Conservation (phyloP, 2,329 filamentous ascomycete species). For the Aspergillus texensis region DNA sequence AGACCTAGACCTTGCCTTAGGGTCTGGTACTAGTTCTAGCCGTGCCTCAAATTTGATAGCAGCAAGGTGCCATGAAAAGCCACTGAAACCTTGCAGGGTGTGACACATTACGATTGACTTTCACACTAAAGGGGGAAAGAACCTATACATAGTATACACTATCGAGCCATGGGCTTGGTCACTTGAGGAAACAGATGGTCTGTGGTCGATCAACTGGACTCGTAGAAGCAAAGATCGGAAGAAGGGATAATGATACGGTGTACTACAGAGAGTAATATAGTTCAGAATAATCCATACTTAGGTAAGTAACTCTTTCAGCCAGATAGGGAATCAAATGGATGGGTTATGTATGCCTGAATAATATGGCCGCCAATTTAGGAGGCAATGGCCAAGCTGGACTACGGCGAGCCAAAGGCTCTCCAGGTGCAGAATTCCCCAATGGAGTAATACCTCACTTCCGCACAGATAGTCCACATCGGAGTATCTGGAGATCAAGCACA, state of each 20-base stretch:
- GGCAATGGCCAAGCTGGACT: neutral
- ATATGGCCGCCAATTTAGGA: neutral
- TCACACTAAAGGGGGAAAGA: neutral
- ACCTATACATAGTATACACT: neutral
- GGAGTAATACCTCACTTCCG: constrained; percentile 24
- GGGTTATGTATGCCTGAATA: neutral
- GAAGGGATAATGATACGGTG: neutral
- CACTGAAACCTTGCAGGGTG: constrained; percentile 2
- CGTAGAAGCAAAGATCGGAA: neutral
- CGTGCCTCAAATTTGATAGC: neutral
- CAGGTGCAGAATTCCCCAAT: constrained; percentile 21
- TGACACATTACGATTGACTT: neutral
- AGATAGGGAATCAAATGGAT: too few relatives aligned
- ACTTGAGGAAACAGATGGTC: neutral
- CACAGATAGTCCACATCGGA: constrained; percentile 16
- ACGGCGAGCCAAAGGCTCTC: constrained; percentile 10
- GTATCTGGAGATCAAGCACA: neutral
- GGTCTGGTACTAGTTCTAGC: neutral
- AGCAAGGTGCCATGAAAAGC: constrained; percentile 4
- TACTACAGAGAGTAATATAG: too few relatives aligned
- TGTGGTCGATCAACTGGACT: neutral
- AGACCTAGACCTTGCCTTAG: neutral
- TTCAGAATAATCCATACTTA: too few relatives aligned
- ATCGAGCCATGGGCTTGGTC: neutral
- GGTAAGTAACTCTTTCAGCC: too few relatives aligned